A percentile compares a stretch with the other conserved stretches of the same genome.
Evolutionary conservation across 106 monocot genomes (phyloP).

Genomic region (Apostasia shenzhenica): DNA sequence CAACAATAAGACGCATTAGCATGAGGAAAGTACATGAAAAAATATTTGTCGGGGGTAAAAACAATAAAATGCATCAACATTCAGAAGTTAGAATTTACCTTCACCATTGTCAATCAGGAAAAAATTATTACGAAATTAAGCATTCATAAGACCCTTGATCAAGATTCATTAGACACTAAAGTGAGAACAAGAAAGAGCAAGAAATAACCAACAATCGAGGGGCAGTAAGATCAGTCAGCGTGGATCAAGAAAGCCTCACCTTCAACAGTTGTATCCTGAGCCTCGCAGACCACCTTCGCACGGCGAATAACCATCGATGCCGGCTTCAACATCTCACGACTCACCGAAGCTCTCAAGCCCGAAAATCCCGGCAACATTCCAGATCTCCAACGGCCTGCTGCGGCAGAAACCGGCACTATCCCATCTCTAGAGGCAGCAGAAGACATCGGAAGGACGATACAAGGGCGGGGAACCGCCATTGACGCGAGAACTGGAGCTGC

Average conservation of each 20-base stretch:
- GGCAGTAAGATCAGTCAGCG: background rate
- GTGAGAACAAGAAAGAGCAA: no score
- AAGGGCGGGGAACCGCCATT: background rate
- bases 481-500: background rate
- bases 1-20: no score
- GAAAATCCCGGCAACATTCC: background rate
- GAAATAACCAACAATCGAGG: no score
- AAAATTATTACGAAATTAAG: no score
- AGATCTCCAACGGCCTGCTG: background rate
- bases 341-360: background rate
- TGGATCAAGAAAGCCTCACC: background rate
- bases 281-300: background rate
- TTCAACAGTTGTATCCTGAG: background rate
- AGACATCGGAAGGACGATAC: background rate
- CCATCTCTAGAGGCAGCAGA: background rate
- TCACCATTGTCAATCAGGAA: no score
- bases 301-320: background rate
- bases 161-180: no score
- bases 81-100: no score
- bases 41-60: no score
- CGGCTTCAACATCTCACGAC: background rate
- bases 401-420: constrained; percentile 1
- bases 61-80: no score
- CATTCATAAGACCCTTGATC: no score
- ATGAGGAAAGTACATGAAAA: no score